These are phyloP conservation scores for Podospora pseudocomata DNA, from an alignment of 495 filamentous ascomycete species.

Conservation along the genomic window DNA sequence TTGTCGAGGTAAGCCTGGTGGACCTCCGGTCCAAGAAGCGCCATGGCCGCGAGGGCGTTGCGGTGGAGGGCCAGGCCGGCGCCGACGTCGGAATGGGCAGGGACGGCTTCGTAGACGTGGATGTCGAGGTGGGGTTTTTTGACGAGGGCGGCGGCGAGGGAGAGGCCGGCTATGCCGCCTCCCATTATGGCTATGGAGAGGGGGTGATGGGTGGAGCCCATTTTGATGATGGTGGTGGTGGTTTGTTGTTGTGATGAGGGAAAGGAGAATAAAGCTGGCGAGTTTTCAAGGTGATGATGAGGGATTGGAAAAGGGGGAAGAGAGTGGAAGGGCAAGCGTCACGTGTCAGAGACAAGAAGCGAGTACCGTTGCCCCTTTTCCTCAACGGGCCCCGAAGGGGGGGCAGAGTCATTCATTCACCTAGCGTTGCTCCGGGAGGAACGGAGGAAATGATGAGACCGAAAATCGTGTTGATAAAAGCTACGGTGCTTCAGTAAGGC, in stretches of 20 bases:
- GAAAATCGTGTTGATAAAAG: not conserved
- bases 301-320: not conserved
- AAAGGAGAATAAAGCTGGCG: too few relatives aligned
- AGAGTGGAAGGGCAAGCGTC: not conserved
- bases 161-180: slow-evolving; percentile 36
- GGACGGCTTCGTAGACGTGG: slow-evolving; percentile 33
- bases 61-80: slow-evolving; percentile 39
- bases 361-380: not conserved
- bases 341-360: not conserved
- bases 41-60: slow-evolving; percentile 39
- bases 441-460: not conserved
- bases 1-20: slow-evolving; percentile 35
- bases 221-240: not conserved
- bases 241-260: not conserved
- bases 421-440: too few relatives aligned
- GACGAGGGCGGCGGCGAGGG: slow-evolving; percentile 34
- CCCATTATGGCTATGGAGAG: slow-evolving; percentile 36
- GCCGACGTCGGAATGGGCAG: slow-evolving; percentile 34
- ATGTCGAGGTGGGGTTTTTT: slow-evolving; percentile 33
- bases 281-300: not conserved
- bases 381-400: not conserved
- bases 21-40: slow-evolving; percentile 33
- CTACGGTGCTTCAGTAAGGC: not conserved
- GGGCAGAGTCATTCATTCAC: not conserved
- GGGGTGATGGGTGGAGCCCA: slow-evolving; percentile 12